These are phyloP conservation scores for Astragalus membranaceus DNA, from an alignment of 306 rosid species.

Conservation along the genomic window DNA sequence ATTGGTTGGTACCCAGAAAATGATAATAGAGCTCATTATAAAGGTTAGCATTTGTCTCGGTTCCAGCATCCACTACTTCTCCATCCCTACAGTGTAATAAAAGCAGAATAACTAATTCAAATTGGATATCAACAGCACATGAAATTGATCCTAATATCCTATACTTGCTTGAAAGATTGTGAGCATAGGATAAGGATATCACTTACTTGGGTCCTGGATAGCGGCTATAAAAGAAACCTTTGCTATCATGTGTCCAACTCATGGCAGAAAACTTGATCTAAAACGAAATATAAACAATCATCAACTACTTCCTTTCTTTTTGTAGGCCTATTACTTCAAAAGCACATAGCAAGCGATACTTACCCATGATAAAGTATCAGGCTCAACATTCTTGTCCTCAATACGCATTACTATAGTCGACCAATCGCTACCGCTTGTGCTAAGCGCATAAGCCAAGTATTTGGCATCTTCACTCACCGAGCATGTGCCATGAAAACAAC, in stretches of 20 bases:
- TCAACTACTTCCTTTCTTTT: background rate
- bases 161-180: background rate
- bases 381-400: conserved; percentile 53
- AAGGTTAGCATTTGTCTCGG: conserved; percentile 79
- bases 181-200: conserved; percentile 1
- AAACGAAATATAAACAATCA: conserved; percentile 18
- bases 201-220: conserved; percentile 94
- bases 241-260: conserved; percentile 85
- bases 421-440: conserved; percentile 95
- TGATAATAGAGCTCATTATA: conserved; percentile 80
- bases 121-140: background rate
- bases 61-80: conserved; percentile 74
- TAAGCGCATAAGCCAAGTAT: conserved; percentile 78
- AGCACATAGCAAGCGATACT: conserved; percentile 21
- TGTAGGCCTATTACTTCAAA: background rate
- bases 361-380: conserved; percentile 82
- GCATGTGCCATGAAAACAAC: too few relatives aligned
- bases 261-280: conserved; percentile 84
- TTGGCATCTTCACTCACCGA: conserved; percentile 78
- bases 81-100: conserved; percentile 50
- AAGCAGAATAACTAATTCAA: conserved; percentile 16
- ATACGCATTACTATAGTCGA: conserved; percentile 62
- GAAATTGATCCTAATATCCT: background rate
- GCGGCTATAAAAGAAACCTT: conserved; percentile 91
- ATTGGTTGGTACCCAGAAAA: conserved; percentile 78